phyloP scores from a whole-genome alignment of 1,284 basidiomycete species.

The Malassezia psittaci region DNA sequence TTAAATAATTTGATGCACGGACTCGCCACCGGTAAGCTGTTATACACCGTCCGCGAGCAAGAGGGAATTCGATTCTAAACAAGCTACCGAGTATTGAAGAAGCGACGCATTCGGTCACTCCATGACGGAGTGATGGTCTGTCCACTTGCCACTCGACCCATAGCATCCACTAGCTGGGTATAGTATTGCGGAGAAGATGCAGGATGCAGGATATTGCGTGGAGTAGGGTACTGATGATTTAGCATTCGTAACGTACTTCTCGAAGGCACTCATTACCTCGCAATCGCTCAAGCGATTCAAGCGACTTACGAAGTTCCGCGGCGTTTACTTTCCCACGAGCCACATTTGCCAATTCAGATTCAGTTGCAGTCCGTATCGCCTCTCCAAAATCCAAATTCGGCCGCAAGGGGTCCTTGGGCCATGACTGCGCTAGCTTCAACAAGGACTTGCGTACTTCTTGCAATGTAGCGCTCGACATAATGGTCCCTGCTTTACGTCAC shows the following conservation, averaged over 20 bases:
- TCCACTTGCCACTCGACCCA: constrained; percentile 25
- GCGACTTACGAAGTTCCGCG: constrained; percentile 21
- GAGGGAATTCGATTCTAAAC: constrained; percentile 11
- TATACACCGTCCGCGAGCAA: constrained; percentile 44
- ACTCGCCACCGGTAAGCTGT: constrained; percentile 35
- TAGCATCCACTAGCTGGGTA: constrained; percentile 21
- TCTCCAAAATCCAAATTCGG: constrained; percentile 36
- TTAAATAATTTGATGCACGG: constrained; percentile 40
- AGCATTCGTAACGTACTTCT: constrained; percentile 7
- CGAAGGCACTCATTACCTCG: constrained; percentile 23
- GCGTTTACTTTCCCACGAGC: constrained; percentile 15
- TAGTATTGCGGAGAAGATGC: constrained; percentile 34
- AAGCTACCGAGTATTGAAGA: constrained; percentile 22
- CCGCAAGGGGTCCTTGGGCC: constrained; percentile 38
- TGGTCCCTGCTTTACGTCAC: neutral
- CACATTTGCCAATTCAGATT: constrained; percentile 19
- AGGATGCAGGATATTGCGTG: constrained; percentile 26
- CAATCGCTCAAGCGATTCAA: constrained; percentile 21
- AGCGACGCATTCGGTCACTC: constrained; percentile 24
- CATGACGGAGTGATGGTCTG: constrained; percentile 19
- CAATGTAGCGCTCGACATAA: constrained; percentile 14
- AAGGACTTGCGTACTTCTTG: constrained; percentile 23
- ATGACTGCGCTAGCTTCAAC: constrained; percentile 24
- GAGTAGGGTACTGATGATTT: constrained; percentile 19
- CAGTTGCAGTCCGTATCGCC: constrained; percentile 26